Percentiles rank a stretch among this genome's conserved stretches.
Evolutionary conservation across 1,284 basidiomycete species (phyloP).

Genomic region (Leccinum solheimii): DNA sequence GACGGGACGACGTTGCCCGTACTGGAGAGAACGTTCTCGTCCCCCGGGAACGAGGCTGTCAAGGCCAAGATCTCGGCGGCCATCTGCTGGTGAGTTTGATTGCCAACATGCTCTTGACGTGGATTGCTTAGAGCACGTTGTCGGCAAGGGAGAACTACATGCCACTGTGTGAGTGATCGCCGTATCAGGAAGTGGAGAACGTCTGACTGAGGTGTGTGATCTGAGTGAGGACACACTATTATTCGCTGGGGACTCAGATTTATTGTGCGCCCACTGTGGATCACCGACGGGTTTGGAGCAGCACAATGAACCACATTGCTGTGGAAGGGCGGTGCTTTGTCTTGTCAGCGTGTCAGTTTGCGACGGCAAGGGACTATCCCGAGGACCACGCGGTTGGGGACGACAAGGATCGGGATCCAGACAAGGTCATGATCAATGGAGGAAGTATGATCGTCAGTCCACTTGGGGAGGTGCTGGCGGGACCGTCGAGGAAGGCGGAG

Average conservation of each 20-base stretch:
- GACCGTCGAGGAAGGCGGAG: constrained; percentile 61
- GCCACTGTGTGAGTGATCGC: constrained; percentile 54
- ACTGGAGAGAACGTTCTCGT: constrained; percentile 38
- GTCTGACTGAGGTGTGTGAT: not conserved
- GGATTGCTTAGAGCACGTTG: not conserved
- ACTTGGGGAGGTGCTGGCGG: constrained; percentile 65
- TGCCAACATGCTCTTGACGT: not conserved
- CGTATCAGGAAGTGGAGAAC: not conserved
- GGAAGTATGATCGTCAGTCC: constrained; percentile 71
- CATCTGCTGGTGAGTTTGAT: constrained; percentile 62
- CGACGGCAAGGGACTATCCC: constrained; percentile 63
- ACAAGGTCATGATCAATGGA: constrained; percentile 66
- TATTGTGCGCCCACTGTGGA: constrained; percentile 77
- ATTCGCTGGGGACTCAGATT: constrained; percentile 60
- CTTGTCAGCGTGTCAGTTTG: constrained; percentile 64
- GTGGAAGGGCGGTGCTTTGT: constrained; percentile 79
- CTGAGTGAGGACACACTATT: constrained; percentile 60
- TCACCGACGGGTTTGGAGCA: constrained; percentile 60
- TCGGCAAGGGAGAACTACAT: constrained; percentile 70
- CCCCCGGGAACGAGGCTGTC: constrained; percentile 30
- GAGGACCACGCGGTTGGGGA: constrained; percentile 51
- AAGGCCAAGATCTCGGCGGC: constrained; percentile 59
- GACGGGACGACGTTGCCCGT: constrained; percentile 53
- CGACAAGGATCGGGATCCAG: constrained; percentile 40
- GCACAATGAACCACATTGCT: constrained; percentile 72